phyloP scores from a whole-genome alignment of 805 yeast genomes.

The Starmerella powellii region DNA sequence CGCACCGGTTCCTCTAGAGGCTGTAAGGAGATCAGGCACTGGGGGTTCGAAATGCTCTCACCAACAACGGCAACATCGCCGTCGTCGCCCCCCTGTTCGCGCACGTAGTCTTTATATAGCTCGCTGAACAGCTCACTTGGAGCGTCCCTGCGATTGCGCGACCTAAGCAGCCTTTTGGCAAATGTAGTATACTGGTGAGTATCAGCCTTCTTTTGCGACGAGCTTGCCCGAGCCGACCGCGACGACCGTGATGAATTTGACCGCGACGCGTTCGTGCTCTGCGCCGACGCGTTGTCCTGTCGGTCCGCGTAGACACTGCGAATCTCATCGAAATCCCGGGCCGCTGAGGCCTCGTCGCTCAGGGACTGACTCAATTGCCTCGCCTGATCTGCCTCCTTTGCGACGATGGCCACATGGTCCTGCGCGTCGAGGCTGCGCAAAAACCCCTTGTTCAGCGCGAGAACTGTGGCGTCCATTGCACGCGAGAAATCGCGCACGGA shows the following conservation, averaged over 20 bases:
- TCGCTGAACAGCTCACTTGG: background rate
- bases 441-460: background rate
- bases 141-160: too few relatives aligned
- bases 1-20: conserved; percentile 16
- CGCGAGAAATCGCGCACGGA: background rate
- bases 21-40: conserved; percentile 13
- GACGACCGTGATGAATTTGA: too few relatives aligned
- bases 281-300: too few relatives aligned
- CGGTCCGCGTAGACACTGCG: too few relatives aligned
- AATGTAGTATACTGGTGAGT: too few relatives aligned
- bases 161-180: too few relatives aligned
- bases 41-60: conserved; percentile 5
- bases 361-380: background rate
- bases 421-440: background rate
- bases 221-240: too few relatives aligned
- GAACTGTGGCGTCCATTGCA: background rate
- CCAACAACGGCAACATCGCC: conserved; percentile 6
- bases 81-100: conserved; percentile 2
- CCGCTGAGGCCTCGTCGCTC: background rate
- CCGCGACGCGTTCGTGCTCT: too few relatives aligned
- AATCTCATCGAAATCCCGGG: background rate
- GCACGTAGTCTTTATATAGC: background rate
- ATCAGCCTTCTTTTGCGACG: too few relatives aligned
- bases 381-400: background rate
- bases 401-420: background rate